Conservation (phyloP, 768 basidiomycete species). For the Termitomyces sp. region DNA sequence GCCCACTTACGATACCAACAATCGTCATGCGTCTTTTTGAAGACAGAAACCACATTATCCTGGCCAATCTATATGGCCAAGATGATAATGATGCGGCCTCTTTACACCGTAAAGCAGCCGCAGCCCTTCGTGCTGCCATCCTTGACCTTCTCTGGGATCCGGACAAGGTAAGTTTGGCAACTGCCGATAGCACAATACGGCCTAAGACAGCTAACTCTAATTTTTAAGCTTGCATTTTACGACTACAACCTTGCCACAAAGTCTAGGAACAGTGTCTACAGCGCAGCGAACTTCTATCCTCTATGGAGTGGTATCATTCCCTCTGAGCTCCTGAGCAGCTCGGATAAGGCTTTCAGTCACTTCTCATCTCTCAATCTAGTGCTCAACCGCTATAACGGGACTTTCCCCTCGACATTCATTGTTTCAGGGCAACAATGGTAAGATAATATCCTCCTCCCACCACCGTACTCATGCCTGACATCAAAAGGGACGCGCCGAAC, state of each 20-base stretch:
- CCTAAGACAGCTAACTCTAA: not conserved
- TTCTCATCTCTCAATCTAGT: conserved; percentile 77
- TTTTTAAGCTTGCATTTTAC: conserved; percentile 67
- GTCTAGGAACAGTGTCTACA: conserved; percentile 58
- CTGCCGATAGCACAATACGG: not conserved
- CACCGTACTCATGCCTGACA: not conserved
- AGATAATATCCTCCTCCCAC: conserved; percentile 1
- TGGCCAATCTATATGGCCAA: conserved; percentile 56
- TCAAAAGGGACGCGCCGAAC: conserved; percentile 75
- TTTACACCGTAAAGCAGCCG: conserved; percentile 51
- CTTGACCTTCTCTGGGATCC: conserved; percentile 87
- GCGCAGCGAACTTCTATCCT: conserved; percentile 77
- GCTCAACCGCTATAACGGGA: conserved; percentile 82
- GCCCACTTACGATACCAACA: not conserved
- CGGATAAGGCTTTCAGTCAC: conserved; percentile 57
- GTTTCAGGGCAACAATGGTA: conserved; percentile 81
- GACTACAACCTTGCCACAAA: conserved; percentile 80
- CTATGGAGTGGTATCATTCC: conserved; percentile 87
- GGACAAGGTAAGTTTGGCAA: conserved; percentile 35
- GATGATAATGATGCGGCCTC: conserved; percentile 36
- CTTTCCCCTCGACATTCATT: conserved; percentile 74
- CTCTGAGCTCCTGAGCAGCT: conserved; percentile 49
- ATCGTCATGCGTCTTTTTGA: not conserved
- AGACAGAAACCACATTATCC: conserved; percentile 60
- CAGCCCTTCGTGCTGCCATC: conserved; percentile 57